A percentile compares a stretch with the other conserved stretches of the same genome.
Conservation (phyloP, 257 asterid genomes). For the Nemophila menziesii region DNA sequence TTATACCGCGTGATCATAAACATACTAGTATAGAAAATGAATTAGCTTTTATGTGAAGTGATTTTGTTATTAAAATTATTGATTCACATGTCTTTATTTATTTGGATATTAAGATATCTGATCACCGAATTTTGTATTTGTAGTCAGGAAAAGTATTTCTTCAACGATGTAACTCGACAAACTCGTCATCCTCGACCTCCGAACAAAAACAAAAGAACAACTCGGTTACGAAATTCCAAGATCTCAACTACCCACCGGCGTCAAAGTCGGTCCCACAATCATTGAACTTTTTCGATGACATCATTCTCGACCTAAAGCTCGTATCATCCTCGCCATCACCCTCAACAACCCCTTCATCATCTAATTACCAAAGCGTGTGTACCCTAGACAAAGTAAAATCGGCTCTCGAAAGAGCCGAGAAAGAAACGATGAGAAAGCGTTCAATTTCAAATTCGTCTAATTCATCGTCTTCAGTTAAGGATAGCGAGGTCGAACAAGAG, state of each 20-base stretch:
- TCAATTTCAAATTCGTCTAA: constrained; percentile 46
- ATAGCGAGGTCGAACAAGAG: constrained; percentile 34
- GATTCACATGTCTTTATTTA: too few relatives aligned
- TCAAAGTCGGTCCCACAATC: constrained; percentile 42
- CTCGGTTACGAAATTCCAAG: constrained; percentile 31
- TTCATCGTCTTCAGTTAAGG: constrained; percentile 52
- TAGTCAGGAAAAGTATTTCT: constrained; percentile 86
- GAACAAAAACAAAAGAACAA: constrained; percentile 24
- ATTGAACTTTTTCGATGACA: constrained; percentile 32
- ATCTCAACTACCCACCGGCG: constrained; percentile 69
- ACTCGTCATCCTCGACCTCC: constrained; percentile 33
- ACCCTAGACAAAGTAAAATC: constrained; percentile 79
- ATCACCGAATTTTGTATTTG: neutral
- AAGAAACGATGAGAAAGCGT: constrained; percentile 41
- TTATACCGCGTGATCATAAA: neutral
- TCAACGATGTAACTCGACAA: constrained; percentile 48
- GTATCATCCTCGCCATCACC: constrained; percentile 27
- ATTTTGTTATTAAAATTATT: neutral
- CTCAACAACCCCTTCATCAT: constrained; percentile 18
- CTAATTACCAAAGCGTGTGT: constrained; percentile 61
- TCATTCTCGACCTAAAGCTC: constrained; percentile 45
- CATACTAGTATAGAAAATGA: neutral
- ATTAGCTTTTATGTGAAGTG: neutral
- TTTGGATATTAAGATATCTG: neutral
- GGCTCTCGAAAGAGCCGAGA: constrained; percentile 73